phyloP scores from a whole-genome alignment of 75 land plant species.

The Ceratopteris richardii region DNA sequence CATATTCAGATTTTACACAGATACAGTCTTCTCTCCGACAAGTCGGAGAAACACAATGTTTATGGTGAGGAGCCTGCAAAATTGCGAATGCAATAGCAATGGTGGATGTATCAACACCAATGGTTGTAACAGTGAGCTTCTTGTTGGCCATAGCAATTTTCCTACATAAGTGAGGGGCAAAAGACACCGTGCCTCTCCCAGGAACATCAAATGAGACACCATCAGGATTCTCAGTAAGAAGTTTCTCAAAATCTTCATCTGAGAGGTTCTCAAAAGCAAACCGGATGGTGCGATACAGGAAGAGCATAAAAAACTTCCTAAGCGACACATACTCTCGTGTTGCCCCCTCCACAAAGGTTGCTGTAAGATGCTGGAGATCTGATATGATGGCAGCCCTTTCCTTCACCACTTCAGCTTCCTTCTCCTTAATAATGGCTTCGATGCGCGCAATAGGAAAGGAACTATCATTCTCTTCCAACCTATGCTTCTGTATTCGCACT shows the following conservation, averaged over 20 bases:
- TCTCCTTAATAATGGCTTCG: constrained; percentile 1
- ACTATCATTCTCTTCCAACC: neutral
- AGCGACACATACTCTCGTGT: neutral
- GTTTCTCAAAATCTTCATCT: constrained; percentile 1
- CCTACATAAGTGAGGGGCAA: neutral
- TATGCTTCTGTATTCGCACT: neutral
- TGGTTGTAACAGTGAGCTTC: neutral
- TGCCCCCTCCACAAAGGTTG: constrained; percentile 3
- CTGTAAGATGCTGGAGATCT: neutral
- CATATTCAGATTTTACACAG: constrained; percentile 3
- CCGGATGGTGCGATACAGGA: neutral
- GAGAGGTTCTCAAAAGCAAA: neutral
- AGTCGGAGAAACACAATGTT: neutral
- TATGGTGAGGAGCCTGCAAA: neutral
- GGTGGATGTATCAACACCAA: constrained; percentile 1
- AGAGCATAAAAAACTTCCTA: constrained; percentile 1
- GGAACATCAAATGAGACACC: constrained; percentile 1
- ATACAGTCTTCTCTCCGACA: constrained; percentile 7
- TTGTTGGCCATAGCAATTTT: neutral
- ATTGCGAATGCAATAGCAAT: constrained; percentile 3
- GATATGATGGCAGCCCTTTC: neutral
- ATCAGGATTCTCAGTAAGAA: neutral
- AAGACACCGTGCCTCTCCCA: neutral
- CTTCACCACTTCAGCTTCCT: neutral
- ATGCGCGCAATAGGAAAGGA: neutral